These are phyloP conservation scores for Sphagnum magellanicum DNA, from an alignment of 228 moss, liverwort and hornwort species.

Conservation along the genomic window DNA sequence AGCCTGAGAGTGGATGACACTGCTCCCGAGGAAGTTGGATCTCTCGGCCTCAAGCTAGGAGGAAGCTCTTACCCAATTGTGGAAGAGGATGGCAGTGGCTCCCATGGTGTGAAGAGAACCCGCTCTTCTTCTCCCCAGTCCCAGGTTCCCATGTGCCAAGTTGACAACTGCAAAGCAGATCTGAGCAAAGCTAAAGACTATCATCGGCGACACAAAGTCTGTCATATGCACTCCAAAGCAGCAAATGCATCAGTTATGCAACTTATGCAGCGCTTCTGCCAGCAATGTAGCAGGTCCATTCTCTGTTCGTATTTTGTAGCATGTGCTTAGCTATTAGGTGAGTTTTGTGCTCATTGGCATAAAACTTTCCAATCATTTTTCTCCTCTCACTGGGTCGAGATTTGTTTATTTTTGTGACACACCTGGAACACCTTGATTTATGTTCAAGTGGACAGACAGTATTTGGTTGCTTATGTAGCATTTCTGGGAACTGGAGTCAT, in stretches of 20 bases:
- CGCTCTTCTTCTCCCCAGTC: conserved; percentile 79
- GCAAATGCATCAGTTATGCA: conserved; percentile 65
- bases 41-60: conserved; percentile 74
- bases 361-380: too few species aligned
- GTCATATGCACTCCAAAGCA: conserved; percentile 84
- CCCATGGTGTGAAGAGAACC: conserved; percentile 68
- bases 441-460: too few species aligned
- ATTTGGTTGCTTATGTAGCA: too few species aligned
- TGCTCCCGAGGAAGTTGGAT: conserved; percentile 45
- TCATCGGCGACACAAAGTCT: conserved; percentile 88
- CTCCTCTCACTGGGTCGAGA: too few species aligned
- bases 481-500: too few species aligned
- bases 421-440: too few species aligned
- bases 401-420: too few species aligned
- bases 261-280: conserved; percentile 92
- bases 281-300: conserved; percentile 89
- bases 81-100: conserved; percentile 54
- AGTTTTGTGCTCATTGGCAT: too few species aligned
- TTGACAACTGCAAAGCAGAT: conserved; percentile 82
- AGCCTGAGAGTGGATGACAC: conserved; percentile 26
- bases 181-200: conserved; percentile 81
- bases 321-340: too few species aligned
- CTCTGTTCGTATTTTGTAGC: too few species aligned
- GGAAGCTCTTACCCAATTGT: conserved; percentile 58
- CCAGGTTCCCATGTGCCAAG: conserved; percentile 75